Percentiles rank a stretch among this genome's conserved stretches.
These are phyloP conservation scores for Sporothrix protearum DNA, from an alignment of 2,329 filamentous ascomycete genomes.

Conservation along the genomic window DNA sequence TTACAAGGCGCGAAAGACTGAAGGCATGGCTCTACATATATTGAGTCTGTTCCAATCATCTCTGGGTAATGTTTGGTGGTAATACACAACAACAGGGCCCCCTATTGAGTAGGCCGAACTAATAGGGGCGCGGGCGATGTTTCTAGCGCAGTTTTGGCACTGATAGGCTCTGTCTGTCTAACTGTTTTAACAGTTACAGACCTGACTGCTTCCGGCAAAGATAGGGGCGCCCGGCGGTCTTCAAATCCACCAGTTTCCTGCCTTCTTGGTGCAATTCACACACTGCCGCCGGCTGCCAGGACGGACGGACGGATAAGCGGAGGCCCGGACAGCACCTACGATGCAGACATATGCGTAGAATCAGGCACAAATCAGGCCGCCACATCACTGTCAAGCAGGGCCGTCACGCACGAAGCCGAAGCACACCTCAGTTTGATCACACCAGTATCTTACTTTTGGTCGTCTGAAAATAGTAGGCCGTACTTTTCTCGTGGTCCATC, in stretches of 20 bases:
- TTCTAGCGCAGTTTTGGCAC: background rate
- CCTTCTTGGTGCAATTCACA: background rate
- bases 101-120: no score
- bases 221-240: background rate
- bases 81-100: background rate
- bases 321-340: background rate
- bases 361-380: background rate
- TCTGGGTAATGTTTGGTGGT: background rate
- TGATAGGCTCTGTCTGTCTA: background rate
- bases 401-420: background rate
- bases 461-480: background rate
- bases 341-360: background rate
- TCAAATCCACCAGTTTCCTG: background rate
- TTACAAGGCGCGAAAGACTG: background rate
- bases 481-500: background rate
- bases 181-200: no score
- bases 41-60: background rate
- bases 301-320: constrained; percentile 13
- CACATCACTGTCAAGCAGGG: background rate
- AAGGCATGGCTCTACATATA: background rate
- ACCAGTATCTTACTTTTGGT: no score
- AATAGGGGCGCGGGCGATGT: background rate
- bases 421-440: no score
- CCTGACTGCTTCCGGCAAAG: background rate
- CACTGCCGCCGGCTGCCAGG: constrained; percentile 4